Evolutionary conservation across 768 basidiomycete genomes (phyloP).

Genomic region (Boletus huronensis): DNA sequence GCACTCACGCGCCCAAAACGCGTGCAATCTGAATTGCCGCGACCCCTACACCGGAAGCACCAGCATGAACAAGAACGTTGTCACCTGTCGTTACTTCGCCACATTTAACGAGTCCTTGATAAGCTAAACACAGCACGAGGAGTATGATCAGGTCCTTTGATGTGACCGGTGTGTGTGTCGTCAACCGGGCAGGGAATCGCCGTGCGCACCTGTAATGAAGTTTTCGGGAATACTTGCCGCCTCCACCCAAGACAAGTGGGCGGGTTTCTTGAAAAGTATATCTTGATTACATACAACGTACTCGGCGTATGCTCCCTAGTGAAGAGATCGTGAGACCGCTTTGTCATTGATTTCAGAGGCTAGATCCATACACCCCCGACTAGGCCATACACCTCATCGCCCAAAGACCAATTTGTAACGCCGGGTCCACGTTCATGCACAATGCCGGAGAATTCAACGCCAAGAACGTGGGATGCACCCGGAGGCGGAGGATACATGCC

Average conservation of each 20-base stretch:
- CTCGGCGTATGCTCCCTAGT: slow-evolving; percentile 87
- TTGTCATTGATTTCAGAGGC: neutral
- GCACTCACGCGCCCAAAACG: slow-evolving; percentile 63
- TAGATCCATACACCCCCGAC: slow-evolving; percentile 63
- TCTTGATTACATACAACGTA: slow-evolving; percentile 66
- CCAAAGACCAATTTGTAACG: slow-evolving; percentile 52
- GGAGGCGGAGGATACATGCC: slow-evolving; percentile 76
- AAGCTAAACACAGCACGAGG: slow-evolving; percentile 38
- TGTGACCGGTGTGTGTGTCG: neutral
- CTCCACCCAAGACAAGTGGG: slow-evolving; percentile 72
- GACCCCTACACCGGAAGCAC: slow-evolving; percentile 85
- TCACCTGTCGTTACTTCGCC: slow-evolving; percentile 68
- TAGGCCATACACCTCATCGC: slow-evolving; percentile 77
- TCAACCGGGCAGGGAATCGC: slow-evolving; percentile 8
- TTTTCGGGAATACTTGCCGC: slow-evolving; percentile 88
- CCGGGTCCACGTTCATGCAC: slow-evolving; percentile 52
- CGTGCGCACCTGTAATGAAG: slow-evolving; percentile 71
- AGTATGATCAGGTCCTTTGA: slow-evolving; percentile 5
- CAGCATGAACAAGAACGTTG: slow-evolving; percentile 85
- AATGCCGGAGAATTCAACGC: slow-evolving; percentile 82
- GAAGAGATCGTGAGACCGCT: slow-evolving; percentile 1
- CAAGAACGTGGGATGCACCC: slow-evolving; percentile 71
- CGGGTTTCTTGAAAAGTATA: slow-evolving; percentile 72
- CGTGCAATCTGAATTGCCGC: slow-evolving; percentile 87
- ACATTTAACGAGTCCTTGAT: slow-evolving; percentile 61